phyloP scores from a whole-genome alignment of 2,329 filamentous ascomycete species.

The Furcasterigmium sp. region DNA sequence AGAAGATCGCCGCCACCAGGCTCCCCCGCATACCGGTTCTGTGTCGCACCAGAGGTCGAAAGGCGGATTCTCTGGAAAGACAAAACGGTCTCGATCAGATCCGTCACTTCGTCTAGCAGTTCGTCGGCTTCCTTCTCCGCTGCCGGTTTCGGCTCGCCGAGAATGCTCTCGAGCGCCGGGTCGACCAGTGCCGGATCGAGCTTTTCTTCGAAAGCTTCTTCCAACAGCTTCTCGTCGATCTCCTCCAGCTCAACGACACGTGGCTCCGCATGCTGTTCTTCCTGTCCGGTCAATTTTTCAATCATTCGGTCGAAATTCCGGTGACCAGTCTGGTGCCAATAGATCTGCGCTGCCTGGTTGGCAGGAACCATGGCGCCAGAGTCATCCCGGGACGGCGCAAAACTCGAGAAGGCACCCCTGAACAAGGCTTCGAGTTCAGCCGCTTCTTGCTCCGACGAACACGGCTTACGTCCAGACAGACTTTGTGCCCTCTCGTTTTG shows the following conservation, averaged over 20 bases:
- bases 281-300: constrained; percentile 34
- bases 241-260: constrained; percentile 19
- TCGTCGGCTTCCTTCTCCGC: constrained; percentile 59
- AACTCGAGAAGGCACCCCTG: constrained; percentile 72
- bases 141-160: constrained; percentile 43
- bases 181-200: constrained; percentile 56
- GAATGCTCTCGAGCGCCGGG: constrained; percentile 48
- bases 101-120: constrained; percentile 66
- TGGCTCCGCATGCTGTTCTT: neutral
- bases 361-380: constrained; percentile 65
- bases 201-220: constrained; percentile 47
- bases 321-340: constrained; percentile 70
- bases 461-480: constrained; percentile 54
- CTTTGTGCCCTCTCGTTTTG: constrained; percentile 70
- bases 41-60: constrained; percentile 59
- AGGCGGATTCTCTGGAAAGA: constrained; percentile 79
- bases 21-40: constrained; percentile 55
- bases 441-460: constrained; percentile 49
- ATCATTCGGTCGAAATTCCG: constrained; percentile 61
- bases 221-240: constrained; percentile 46
- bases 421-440: constrained; percentile 71
- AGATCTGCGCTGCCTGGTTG: constrained; percentile 61
- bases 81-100: constrained; percentile 69
- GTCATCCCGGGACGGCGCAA: constrained; percentile 72
- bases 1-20: constrained; percentile 64